Evolutionary conservation across 108 stramenopile species (phyloP).

Genomic region (Aurantiochytrium sp.): DNA sequence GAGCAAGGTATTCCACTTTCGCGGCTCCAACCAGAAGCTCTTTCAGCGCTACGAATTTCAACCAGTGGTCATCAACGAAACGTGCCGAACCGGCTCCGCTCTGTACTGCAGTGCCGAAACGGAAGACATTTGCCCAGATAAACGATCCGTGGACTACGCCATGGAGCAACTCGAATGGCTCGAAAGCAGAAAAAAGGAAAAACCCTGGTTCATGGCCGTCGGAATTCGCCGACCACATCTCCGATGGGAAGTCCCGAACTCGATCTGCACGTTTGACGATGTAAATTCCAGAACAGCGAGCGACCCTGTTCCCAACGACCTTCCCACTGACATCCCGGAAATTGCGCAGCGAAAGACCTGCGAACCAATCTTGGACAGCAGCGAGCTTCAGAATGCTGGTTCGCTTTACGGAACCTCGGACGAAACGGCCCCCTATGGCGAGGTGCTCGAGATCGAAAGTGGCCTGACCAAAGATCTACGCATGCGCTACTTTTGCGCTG

Average conservation of each 20-base stretch:
- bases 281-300: neutral
- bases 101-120: neutral
- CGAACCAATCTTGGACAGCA: neutral
- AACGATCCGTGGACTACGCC: neutral
- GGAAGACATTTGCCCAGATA: neutral
- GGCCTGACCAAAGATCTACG: neutral
- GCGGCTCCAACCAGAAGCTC: neutral
- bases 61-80: neutral
- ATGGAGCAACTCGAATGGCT: neutral
- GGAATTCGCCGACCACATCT: neutral
- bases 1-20: constrained; percentile 4
- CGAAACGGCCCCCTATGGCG: neutral
- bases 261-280: neutral
- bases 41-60: neutral
- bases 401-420: neutral
- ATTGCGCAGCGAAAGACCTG: neutral
- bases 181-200: no score
- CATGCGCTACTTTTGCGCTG: neutral
- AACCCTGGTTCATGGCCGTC: neutral
- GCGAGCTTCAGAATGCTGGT: neutral
- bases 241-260: neutral
- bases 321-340: neutral
- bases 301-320: neutral
- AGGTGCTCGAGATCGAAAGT: neutral
- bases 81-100: neutral